phyloP scores from a whole-genome alignment of 2,329 filamentous ascomycete species.

The Penicillium fuscoglaucum region DNA sequence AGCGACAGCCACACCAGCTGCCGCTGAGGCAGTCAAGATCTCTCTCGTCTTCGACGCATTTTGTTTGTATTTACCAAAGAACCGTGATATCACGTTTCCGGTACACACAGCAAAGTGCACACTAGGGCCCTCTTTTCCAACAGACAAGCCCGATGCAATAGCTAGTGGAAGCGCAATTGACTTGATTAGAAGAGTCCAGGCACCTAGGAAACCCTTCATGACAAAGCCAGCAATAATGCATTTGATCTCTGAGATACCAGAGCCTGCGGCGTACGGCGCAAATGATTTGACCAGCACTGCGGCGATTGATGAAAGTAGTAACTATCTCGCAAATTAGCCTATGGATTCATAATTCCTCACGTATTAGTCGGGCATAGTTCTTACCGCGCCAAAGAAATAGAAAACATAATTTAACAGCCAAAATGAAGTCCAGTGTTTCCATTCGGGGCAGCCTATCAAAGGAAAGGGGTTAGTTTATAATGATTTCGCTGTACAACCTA shows the following conservation, averaged over 20 bases:
- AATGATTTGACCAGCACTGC: constrained; percentile 85
- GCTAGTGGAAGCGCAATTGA: constrained; percentile 85
- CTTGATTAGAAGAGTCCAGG: constrained; percentile 91
- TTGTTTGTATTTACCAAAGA: constrained; percentile 87
- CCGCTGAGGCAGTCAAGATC: constrained; percentile 90
- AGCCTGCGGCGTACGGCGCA: constrained; percentile 93
- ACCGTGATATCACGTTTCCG: constrained; percentile 89
- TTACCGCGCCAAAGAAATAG: constrained; percentile 81
- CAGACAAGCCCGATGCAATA: constrained; percentile 89
- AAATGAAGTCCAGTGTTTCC: constrained; percentile 84
- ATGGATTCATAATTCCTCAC: constrained; percentile 1
- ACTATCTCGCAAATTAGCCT: constrained; percentile 45
- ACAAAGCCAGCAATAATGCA: constrained; percentile 98
- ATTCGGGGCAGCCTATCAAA: constrained; percentile 71
- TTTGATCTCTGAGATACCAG: constrained; percentile 98
- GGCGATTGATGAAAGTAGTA: constrained; percentile 76
- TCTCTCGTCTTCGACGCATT: constrained; percentile 95
- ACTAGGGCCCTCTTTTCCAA: constrained; percentile 95
- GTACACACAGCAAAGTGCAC: constrained; percentile 99
- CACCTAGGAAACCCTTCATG: constrained; percentile 96
- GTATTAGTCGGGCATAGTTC: constrained; percentile 23
- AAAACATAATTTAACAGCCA: constrained; percentile 78
- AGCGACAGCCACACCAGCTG: constrained; percentile 91
- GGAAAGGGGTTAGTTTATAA: neutral
- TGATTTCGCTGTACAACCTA: constrained; percentile 4